A percentile compares a stretch with the other conserved stretches of the same genome.
These are phyloP conservation scores for Musa beccarii DNA, from an alignment of 176 grass and related monocot species.

Conservation along the genomic window DNA sequence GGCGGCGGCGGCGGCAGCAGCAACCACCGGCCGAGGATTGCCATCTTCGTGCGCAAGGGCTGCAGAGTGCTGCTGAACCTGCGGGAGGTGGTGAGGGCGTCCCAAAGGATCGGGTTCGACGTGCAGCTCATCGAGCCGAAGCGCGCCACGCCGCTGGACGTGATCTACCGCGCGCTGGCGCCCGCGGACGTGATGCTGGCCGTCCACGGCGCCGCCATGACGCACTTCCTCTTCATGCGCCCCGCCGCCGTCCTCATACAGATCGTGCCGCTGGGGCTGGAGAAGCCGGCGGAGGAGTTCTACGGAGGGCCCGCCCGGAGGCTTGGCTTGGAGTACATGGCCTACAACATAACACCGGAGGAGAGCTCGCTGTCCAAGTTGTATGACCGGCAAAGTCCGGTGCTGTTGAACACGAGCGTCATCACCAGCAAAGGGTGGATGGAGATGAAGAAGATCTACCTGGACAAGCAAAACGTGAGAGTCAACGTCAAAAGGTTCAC, in stretches of 20 bases:
- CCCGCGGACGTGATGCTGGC: slow-evolving; percentile 74
- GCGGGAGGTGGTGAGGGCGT: slow-evolving; percentile 50
- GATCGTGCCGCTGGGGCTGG: slow-evolving; percentile 81
- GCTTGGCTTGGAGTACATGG: slow-evolving; percentile 65
- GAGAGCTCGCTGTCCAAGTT: slow-evolving; percentile 75
- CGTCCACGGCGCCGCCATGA: slow-evolving; percentile 84
- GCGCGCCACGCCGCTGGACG: slow-evolving; percentile 34
- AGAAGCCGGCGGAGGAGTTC: slow-evolving; percentile 85
- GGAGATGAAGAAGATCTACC: slow-evolving; percentile 98
- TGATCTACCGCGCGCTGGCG: slow-evolving; percentile 51
- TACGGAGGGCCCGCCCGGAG: slow-evolving; percentile 79
- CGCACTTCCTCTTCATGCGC: slow-evolving; percentile 88
- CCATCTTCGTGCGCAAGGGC: slow-evolving; percentile 77
- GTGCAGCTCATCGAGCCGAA: slow-evolving; percentile 78
- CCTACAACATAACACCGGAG: slow-evolving; percentile 67
- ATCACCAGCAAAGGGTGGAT: slow-evolving; percentile 77
- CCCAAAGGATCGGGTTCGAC: slow-evolving; percentile 60
- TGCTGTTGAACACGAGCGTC: slow-evolving; percentile 46
- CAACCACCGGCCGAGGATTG: slow-evolving; percentile 53
- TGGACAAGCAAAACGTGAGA: slow-evolving; percentile 90
- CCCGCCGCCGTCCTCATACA: slow-evolving; percentile 65
- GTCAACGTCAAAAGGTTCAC: slow-evolving; percentile 63
- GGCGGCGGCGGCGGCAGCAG: slow-evolving; percentile 6
- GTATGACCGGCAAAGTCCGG: slow-evolving; percentile 60
- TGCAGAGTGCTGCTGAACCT: slow-evolving; percentile 67